Base-by-base conservation (phyloP, 306 rosid genomes). In the Corylus americana region DNA sequence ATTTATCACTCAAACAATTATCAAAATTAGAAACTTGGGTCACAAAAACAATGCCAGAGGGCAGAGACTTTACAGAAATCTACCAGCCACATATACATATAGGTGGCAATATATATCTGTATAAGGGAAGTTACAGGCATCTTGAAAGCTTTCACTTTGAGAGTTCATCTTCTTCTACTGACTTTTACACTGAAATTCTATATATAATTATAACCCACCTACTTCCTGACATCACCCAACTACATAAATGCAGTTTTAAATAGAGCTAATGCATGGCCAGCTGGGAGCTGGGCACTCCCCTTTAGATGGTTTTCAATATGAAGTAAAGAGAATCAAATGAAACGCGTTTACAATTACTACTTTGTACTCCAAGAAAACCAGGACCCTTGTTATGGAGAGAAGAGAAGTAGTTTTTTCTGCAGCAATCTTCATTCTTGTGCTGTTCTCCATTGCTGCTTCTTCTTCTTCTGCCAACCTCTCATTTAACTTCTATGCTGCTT, bases 161-260 rank as follows among this genome's bases (percentile, higher is more conserved):
- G 75, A 77, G 47, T 20, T 53, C 53, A 68, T 49, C 2, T 27
- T 22, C 18, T 77, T 5, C 6, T 5, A 50, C 55, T 55, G 16
- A 80, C 70, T 2, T 53, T 27, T 11, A 35, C 49, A 31, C 39
- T 31, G 73, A 58, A 75, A 79, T 37, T 76, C 50, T 77, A 17
- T 20, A 55, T 71, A 17, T 50, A 76, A 10, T 64, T 27, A 78
- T 47, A 75, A 47, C 85, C 76, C 83, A 70, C 85, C 91, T 80
- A 83, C 89, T 79, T 75, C 54, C 90, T 89, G 94, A 83, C 92
- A 80, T 79, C 82, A 87, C 89, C 97, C 27, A 91, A 87, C 94
- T 4, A 17, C 88, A 87, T 94, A 35, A 87, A 92, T 90, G 92
- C 74, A 39, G 78, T 80, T 82, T 87, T 90, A 83, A 94, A 85